A percentile compares a stretch with the other conserved stretches of the same genome.
Conservation (phyloP, 2,329 filamentous ascomycete species). For the Blastomyces silverae region DNA sequence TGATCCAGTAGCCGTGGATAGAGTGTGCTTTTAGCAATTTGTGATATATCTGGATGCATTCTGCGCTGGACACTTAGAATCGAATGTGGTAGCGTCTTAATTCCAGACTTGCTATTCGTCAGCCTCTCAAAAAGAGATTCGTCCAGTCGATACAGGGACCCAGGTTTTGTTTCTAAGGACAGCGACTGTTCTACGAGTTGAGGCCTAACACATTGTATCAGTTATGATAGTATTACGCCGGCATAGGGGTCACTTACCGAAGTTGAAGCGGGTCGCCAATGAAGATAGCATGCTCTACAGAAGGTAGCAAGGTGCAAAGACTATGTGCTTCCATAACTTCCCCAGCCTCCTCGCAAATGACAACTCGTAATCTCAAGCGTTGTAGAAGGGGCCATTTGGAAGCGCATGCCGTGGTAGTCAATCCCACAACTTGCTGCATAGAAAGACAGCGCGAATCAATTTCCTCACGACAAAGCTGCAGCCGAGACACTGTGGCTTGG, state of each 20-base stretch:
- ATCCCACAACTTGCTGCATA: conserved; percentile 26
- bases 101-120: conserved; percentile 18
- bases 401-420: conserved; percentile 31
- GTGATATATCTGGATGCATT: conserved; percentile 30
- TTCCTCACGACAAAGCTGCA: conserved; percentile 13
- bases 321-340: conserved; percentile 60
- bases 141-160: conserved; percentile 50
- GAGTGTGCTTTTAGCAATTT: conserved; percentile 24
- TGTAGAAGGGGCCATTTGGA: conserved; percentile 38
- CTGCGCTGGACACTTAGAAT: conserved; percentile 28
- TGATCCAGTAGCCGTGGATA: conserved; percentile 28
- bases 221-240: conserved; percentile 44
- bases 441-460: conserved; percentile 24
- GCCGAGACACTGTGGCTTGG: conserved; percentile 17
- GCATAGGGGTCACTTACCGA: conserved; percentile 50
- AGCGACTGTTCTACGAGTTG: conserved; percentile 39
- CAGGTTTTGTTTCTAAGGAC: conserved; percentile 45
- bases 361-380: conserved; percentile 30
- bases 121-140: conserved; percentile 57
- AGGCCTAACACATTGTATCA: conserved; percentile 46
- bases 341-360: conserved; percentile 62
- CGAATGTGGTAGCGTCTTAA: conserved; percentile 24
- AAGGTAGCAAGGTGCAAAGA: conserved; percentile 35
- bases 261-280: conserved; percentile 36
- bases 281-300: conserved; percentile 37